These are phyloP conservation scores for Alternaria incomplexa DNA, from an alignment of 2,329 filamentous ascomycete species.

Conservation along the genomic window DNA sequence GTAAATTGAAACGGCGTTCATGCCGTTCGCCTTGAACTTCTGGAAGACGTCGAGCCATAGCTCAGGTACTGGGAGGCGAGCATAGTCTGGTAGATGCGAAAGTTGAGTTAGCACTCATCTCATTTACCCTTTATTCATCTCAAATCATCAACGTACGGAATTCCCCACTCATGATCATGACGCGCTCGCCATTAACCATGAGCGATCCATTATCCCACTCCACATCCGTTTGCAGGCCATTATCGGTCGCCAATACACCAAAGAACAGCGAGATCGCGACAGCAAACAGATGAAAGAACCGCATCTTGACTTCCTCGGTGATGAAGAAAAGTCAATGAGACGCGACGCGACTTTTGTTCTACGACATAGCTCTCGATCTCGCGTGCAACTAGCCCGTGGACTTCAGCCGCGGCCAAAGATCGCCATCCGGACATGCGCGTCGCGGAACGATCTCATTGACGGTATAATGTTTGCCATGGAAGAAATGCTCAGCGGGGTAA, in stretches of 20 bases:
- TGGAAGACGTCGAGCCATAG: conserved; percentile 62
- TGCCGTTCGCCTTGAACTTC: conserved; percentile 60
- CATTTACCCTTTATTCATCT: not conserved
- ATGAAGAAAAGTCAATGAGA: not conserved
- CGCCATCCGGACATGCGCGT: not conserved
- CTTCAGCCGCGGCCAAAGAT: not conserved
- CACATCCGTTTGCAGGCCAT: conserved; percentile 47
- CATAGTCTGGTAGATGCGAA: conserved; percentile 47
- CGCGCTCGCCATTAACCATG: conserved; percentile 56
- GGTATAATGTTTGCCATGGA: conserved; percentile 10
- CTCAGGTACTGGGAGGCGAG: conserved; percentile 60
- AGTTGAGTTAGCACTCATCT: not conserved
- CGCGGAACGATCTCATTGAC: conserved; percentile 11
- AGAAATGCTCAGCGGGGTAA: conserved; percentile 4
- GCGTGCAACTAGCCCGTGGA: not conserved
- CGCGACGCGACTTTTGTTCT: not conserved
- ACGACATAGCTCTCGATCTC: not conserved
- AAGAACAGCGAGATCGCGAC: conserved; percentile 13
- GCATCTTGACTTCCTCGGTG: conserved; percentile 8
- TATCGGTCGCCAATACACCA: conserved; percentile 28
- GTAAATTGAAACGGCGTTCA: conserved; percentile 59
- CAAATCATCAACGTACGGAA: conserved; percentile 44
- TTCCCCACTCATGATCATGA: conserved; percentile 58
- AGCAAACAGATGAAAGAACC: conserved; percentile 10
- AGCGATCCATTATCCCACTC: conserved; percentile 62